Conservation (phyloP, 768 basidiomycete species). For the Calvatia gigantea region DNA sequence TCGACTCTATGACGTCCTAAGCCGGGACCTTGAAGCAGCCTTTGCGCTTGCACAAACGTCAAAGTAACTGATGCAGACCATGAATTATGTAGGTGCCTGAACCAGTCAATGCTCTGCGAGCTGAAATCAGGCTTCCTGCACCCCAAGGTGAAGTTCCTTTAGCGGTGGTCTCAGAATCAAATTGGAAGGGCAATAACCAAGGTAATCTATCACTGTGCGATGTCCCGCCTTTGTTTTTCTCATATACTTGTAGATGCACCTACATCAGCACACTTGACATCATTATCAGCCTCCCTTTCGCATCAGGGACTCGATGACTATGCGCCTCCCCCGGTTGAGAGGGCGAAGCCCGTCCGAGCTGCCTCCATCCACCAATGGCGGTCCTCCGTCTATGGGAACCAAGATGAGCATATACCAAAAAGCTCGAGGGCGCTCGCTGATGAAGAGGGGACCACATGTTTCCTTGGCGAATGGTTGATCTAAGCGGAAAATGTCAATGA, state of each 20-base stretch:
- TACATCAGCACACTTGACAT: slow-evolving; percentile 2
- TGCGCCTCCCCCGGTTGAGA: neutral
- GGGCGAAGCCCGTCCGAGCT: neutral
- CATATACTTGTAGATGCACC: neutral
- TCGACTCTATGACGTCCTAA: slow-evolving; percentile 24
- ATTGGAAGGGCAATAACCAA: slow-evolving; percentile 39
- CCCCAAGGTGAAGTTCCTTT: slow-evolving; percentile 19
- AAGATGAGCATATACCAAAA: neutral
- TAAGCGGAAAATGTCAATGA: neutral
- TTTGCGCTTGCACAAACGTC: slow-evolving; percentile 21
- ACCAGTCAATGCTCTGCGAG: slow-evolving; percentile 28
- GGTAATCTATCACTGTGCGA: slow-evolving; percentile 22
- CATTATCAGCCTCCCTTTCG: neutral
- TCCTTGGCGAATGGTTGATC: neutral
- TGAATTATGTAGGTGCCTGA: slow-evolving; percentile 39
- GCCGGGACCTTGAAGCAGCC: slow-evolving; percentile 22
- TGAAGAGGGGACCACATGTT: neutral
- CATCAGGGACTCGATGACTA: slow-evolving; percentile 12
- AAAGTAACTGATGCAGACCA: slow-evolving; percentile 13
- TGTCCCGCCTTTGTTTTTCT: neutral
- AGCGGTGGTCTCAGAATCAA: slow-evolving; percentile 36
- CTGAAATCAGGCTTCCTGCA: slow-evolving; percentile 23
- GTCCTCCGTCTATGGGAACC: neutral
- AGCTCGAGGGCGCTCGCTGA: neutral
- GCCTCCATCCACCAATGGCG: slow-evolving; percentile 5